Evolutionary conservation across 495 filamentous ascomycete genomes (phyloP), one percentile per base, ranked within the genome.

Genomic region (Entonaema liquescens): DNA sequence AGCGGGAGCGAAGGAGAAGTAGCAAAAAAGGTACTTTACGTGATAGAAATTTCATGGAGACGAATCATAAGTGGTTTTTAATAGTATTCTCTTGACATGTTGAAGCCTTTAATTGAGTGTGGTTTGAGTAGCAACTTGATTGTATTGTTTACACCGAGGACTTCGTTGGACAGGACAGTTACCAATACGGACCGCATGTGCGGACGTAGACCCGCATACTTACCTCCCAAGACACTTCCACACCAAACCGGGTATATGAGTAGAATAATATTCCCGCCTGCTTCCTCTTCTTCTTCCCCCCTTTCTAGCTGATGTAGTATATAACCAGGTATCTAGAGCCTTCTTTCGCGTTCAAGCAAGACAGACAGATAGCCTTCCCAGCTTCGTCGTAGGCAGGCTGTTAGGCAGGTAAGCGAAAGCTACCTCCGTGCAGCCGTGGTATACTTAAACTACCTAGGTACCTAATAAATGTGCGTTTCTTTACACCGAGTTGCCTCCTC

Each of bases 361-460:
- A 31, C 7, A 29, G 21, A 19, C 49, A 52, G 49, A 11, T 5
- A 52, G 49, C 49, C 25, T n/a, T 11, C 49, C 49, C 26, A 53
- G 49, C 49, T 25, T 53, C 25, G 49, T 17, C 23, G 15, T 26
- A 53, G 49, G 26, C 49, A 29, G 49, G 26, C 49, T 28, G 49
- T 15, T 21, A 53, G 29, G 49, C 49, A 53, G 12, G 49, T 53
- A 53, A 53, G 49, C 23, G 26, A 53, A 52, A 28, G 49, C 23
- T 4, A 21, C n/a, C 40, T 47, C 3, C 11, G 13, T 15, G 25
- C 19, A 21, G 23, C 2, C 49, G 25, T 29, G 15, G 12, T 53
- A 29, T 26, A 4, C 15, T 5, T 42, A 42, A 33, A 7, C 11
- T 50, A 19, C 17, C 42, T 47, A 26, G 19, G 47, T n/a, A 50